A percentile compares a stretch with the other conserved stretches of the same genome.
These are phyloP conservation scores for Leccinum subgranulosum DNA, from an alignment of 768 basidiomycete species.

Conservation along the genomic window DNA sequence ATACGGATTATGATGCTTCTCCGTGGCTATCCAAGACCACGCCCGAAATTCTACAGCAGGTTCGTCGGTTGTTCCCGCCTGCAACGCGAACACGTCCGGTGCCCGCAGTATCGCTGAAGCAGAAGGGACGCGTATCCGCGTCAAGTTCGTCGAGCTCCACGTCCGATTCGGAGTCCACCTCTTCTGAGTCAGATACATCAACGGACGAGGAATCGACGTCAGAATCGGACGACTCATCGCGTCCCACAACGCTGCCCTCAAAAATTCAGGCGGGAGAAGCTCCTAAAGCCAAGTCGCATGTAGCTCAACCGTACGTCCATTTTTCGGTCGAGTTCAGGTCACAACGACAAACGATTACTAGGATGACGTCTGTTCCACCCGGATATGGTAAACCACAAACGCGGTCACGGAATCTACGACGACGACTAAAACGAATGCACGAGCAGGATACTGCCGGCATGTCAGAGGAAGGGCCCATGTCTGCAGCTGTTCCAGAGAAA, in stretches of 20 bases:
- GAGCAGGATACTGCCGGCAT: constrained; percentile 19
- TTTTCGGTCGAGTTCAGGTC: neutral
- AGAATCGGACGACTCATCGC: constrained; percentile 9
- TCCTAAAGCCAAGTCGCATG: constrained; percentile 2
- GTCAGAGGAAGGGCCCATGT: constrained; percentile 31
- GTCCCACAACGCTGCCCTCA: neutral
- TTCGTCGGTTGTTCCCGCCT: neutral
- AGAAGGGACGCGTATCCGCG: constrained; percentile 20
- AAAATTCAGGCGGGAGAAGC: constrained; percentile 11
- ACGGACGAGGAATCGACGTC: constrained; percentile 14
- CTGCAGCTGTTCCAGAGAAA: constrained; percentile 30
- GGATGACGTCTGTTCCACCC: constrained; percentile 42
- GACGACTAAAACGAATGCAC: constrained; percentile 44
- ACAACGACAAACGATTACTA: neutral
- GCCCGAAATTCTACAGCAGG: neutral
- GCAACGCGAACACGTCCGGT: neutral
- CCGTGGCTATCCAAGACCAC: neutral
- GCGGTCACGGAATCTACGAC: constrained; percentile 54
- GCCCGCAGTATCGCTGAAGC: constrained; percentile 12
- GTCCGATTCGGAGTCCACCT: constrained; percentile 20
- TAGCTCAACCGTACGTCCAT: constrained; percentile 5
- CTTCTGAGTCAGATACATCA: constrained; percentile 23
- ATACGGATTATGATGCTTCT: constrained; percentile 19
- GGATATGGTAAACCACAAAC: constrained; percentile 59
- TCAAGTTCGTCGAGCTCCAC: constrained; percentile 19